Conservation (phyloP, 345 rosid genomes). For the Turritis glabra region DNA sequence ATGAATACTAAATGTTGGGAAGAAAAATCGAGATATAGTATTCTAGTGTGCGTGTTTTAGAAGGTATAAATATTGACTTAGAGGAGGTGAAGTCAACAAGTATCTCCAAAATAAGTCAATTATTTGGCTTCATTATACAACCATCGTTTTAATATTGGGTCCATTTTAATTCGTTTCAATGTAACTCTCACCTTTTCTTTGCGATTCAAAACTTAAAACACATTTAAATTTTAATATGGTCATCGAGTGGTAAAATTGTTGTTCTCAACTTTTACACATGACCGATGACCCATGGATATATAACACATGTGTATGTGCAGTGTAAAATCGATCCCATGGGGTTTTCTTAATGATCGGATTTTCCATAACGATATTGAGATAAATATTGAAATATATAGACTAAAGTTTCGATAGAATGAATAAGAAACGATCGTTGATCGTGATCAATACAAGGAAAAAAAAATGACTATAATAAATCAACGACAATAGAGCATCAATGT, state of each 20-base stretch:
- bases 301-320: too few relatives aligned
- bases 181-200: not conserved
- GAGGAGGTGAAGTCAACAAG: conserved; percentile 21
- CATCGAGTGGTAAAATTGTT: too few relatives aligned
- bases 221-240: too few relatives aligned
- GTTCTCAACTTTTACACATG: too few relatives aligned
- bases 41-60: not conserved
- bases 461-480: not conserved
- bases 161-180: not conserved
- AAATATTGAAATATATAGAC: not conserved
- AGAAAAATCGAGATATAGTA: not conserved
- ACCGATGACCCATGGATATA: too few relatives aligned
- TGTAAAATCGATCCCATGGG: too few relatives aligned
- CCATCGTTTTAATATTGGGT: conserved; percentile 20
- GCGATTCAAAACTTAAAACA: not conserved
- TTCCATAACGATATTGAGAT: conserved; percentile 7
- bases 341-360: not conserved
- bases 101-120: conserved; percentile 20
- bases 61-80: not conserved
- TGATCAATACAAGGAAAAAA: not conserved
- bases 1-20: not conserved
- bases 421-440: conserved; percentile 2
- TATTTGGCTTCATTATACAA: not conserved
- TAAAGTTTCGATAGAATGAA: not conserved
- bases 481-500: conserved; percentile 9